Base-by-base conservation (phyloP, 2,329 filamentous ascomycete species). In the Microsporum ferrugineum region DNA sequence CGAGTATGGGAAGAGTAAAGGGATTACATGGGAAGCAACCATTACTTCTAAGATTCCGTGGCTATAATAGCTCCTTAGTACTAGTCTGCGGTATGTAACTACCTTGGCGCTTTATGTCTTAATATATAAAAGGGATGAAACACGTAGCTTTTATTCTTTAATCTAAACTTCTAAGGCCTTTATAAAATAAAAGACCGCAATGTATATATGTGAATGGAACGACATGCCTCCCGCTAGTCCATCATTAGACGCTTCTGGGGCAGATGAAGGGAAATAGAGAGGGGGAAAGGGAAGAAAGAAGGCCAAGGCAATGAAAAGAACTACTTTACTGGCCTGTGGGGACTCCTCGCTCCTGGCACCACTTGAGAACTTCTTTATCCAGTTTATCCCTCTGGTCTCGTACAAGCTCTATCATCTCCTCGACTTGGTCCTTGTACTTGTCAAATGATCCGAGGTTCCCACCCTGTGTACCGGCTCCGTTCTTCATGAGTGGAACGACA, bases 291-390 rank as follows among this genome's bases (percentile, higher is more conserved):
- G 6, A 31, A 27, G 17, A 43, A 45, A 7, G 41, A 29, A 51
- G 12, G 27, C 33, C 14, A 53, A n/a, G 12, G 49, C 8, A n/a
- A 34, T 8, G 29, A 7, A n/a, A 53, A 4, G 8, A 47, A 27
- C 17, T 27, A 53, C 10, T n/a, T 53, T 29, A 57, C 23, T 57
- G 10, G 39, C 17, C 10, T 17, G 31, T 14, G n/a, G 55, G 55
- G 23, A 57, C 75, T 4, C 76, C 75, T 33, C 77, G 70, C 64
- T 79, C 77, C 63, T 75, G 68, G 60, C 77, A 78, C 72, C 76
- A 79, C 63, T 68, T 72, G 65, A 74, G 71, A 36, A 79, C 77
- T 66, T 79, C 77, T 62, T 73, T 69, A 2, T 67, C 67, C 60
- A 75, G 68, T 61, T 77, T 78, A 56, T 68, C 70, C 55, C 66